These are phyloP conservation scores for Xylaria flabelliformis DNA, from an alignment of 495 filamentous ascomycete genomes.

Conservation along the genomic window DNA sequence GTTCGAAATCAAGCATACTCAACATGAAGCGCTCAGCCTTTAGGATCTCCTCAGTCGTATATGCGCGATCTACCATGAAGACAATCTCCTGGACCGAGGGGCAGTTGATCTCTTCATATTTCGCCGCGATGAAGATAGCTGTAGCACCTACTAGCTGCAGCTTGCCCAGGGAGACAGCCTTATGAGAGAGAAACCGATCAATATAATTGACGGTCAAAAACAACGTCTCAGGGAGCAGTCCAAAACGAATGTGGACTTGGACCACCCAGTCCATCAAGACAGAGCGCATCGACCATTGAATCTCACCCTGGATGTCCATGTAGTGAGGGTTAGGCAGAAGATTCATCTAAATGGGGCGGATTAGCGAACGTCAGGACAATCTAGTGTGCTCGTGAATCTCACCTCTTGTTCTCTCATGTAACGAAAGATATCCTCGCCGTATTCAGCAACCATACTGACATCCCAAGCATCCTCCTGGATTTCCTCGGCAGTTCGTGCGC, in stretches of 20 bases:
- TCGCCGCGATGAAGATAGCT: slow-evolving; percentile 93
- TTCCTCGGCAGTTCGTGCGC: slow-evolving; percentile 58
- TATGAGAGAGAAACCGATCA: slow-evolving; percentile 93
- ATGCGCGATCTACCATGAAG: slow-evolving; percentile 96
- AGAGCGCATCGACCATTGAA: slow-evolving; percentile 98
- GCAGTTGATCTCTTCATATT: slow-evolving; percentile 98
- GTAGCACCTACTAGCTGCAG: slow-evolving; percentile 96
- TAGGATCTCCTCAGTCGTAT: slow-evolving; percentile 86
- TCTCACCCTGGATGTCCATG: slow-evolving; percentile 96
- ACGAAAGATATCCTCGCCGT: slow-evolving; percentile 90
- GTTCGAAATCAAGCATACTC: slow-evolving; percentile 89
- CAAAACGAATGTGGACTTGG: slow-evolving; percentile 92
- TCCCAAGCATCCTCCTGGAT: slow-evolving; percentile 81
- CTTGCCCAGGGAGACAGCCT: slow-evolving; percentile 93
- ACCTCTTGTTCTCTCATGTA: slow-evolving; percentile 94
- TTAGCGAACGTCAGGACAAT: slow-evolving; percentile 10
- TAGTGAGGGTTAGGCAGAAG: slow-evolving; percentile 89
- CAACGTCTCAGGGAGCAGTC: slow-evolving; percentile 88
- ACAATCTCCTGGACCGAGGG: slow-evolving; percentile 94
- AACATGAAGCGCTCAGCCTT: slow-evolving; percentile 99
- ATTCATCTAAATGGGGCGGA: slow-evolving; percentile 58
- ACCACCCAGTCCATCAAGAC: slow-evolving; percentile 98
- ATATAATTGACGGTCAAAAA: slow-evolving; percentile 95
- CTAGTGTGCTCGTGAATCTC: slow-evolving; percentile 38
- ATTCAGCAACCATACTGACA: slow-evolving; percentile 98